Base-by-base conservation (phyloP, 306 rosid genomes). In the Quillaja saponaria region DNA sequence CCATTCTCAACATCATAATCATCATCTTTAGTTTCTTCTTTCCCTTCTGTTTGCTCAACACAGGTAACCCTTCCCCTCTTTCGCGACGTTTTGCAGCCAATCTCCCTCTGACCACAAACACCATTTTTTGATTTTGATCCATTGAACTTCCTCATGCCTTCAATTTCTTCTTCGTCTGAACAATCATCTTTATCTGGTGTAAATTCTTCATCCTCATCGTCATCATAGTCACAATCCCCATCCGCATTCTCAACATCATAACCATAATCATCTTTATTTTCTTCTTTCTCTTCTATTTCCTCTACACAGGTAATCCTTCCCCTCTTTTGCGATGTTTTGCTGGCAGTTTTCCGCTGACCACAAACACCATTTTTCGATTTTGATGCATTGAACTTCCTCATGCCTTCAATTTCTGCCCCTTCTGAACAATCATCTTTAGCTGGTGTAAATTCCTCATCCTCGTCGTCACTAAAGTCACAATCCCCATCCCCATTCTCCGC, bases 181-280 rank as follows among this genome's bases (percentile, higher is more conserved):
- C n/a, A n/a, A n/a, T n/a, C n/a, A n/a, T n/a, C 99, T 67, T 89
- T 95, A 65, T 83, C 87, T 3, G 69, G 80, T n/a, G 79, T 71
- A 74, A 89, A 89, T 55, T 88, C 82, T 7, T 73, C 76, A 4
- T 56, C 71, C 0, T 51, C 74, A 0, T 74, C 82, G 1, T 41
- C 79, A 6, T 75, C 78, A 20, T 67, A 80, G 6, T 63, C 80
- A 38, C 78, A 76, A 20, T 66, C 81, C 34, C 76, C 66, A 14
- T 75, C 83, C 6, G 40, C 49, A 9, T 37, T 49, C n/a, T 78
- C 39, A 3, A 58, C 33, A 9, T 55, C 15, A 8, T 71, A 25
- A 16, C 17, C 58, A 19, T 51, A 54, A 20, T 52, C 76, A 5
- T 54, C 76, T 49, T 49, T 79, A 64, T 58, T 67, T 34, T 57